Conservation (phyloP, 306 rosid genomes). For the Dalbergia cochinchinensis region DNA sequence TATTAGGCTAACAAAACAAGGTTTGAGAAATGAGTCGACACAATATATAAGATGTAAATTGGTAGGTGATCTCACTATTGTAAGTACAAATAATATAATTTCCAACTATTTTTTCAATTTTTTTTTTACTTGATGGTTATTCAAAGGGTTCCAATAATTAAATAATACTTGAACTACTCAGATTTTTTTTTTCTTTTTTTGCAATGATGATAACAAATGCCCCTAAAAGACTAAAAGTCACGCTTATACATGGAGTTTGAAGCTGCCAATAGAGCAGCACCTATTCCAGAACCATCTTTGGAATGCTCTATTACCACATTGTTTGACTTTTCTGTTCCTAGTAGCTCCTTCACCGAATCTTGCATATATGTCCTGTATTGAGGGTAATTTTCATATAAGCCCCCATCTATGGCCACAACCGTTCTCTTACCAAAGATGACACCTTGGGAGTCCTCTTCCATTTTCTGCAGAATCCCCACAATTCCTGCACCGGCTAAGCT, state of each 20-base stretch:
- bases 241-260: slow-evolving; percentile 75
- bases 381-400: slow-evolving; percentile 82
- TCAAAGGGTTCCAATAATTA: slow-evolving; percentile 17
- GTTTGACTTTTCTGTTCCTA: slow-evolving; percentile 72
- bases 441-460: slow-evolving; percentile 79
- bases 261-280: slow-evolving; percentile 97
- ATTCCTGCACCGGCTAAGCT: slow-evolving; percentile 96
- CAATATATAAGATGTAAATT: too few relatives aligned
- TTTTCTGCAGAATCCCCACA: slow-evolving; percentile 84
- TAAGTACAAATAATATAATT: too few relatives aligned
- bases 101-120: not conserved
- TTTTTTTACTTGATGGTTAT: slow-evolving; percentile 30
- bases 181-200: not conserved
- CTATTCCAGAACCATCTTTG: slow-evolving; percentile 94
- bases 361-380: slow-evolving; percentile 75
- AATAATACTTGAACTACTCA: slow-evolving; percentile 22
- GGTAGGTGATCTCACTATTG: too few relatives aligned
- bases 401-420: slow-evolving; percentile 96
- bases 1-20: too few relatives aligned
- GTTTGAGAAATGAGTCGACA: too few relatives aligned
- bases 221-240: slow-evolving; percentile 51
- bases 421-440: slow-evolving; percentile 74
- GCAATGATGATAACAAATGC: not conserved
- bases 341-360: slow-evolving; percentile 68
- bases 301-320: slow-evolving; percentile 71